Conservation (phyloP, 768 basidiomycete species). For the Chiua virens region DNA sequence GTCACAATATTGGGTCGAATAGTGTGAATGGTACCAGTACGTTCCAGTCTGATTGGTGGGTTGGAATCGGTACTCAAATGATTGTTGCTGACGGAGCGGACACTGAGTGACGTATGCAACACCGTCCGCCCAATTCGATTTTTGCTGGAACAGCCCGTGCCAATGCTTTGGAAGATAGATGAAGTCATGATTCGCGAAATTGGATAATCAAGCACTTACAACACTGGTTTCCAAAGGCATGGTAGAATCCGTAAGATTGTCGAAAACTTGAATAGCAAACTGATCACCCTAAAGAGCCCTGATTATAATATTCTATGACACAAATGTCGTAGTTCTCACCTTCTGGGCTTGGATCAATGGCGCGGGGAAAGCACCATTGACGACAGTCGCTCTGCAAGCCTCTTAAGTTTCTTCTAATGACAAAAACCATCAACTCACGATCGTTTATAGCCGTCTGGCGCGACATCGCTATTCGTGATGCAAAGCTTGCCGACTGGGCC, state of each 20-base stretch:
- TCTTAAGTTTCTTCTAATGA: background rate
- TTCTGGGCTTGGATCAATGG: conserved; percentile 44
- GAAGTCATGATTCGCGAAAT: conserved; percentile 12
- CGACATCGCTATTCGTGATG: conserved; percentile 37
- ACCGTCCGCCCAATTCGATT: conserved; percentile 28
- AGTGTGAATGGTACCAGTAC: conserved; percentile 45
- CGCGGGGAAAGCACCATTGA: conserved; percentile 42
- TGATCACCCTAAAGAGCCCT: conserved; percentile 30
- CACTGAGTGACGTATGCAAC: conserved; percentile 40
- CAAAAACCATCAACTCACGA: conserved; percentile 21
- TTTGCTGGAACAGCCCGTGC: conserved; percentile 27
- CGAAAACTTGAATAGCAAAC: conserved; percentile 42
- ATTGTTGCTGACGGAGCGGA: conserved; percentile 34
- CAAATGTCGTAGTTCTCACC: conserved; percentile 1
- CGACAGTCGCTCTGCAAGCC: conserved; percentile 35
- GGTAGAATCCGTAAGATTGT: conserved; percentile 41
- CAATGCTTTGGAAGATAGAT: conserved; percentile 23
- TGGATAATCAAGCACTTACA: conserved; percentile 14
- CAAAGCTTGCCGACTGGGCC: conserved; percentile 23
- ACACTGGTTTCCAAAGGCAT: conserved; percentile 49
- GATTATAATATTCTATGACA: background rate
- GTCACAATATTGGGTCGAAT: conserved; percentile 34
- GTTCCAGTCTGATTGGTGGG: conserved; percentile 36
- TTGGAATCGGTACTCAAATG: conserved; percentile 38
- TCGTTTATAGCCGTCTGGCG: conserved; percentile 45